Percentiles rank a stretch among this genome's conserved stretches.
These are phyloP conservation scores for Plasmodium cynomolgi DNA, from an alignment of 169 alveolate species.

Conservation along the genomic window DNA sequence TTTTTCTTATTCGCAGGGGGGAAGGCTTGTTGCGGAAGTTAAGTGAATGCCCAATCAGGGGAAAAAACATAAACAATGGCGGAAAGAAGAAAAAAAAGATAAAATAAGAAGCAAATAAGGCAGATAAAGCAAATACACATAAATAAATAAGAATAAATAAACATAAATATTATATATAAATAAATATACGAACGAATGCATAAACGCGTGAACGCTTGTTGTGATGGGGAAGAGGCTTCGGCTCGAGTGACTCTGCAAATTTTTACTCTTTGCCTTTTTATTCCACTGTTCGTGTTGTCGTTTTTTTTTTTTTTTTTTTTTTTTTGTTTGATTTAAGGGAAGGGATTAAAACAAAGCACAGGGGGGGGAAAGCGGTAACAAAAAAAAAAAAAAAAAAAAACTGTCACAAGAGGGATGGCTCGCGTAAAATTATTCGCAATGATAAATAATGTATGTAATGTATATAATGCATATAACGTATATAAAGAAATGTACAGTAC, in stretches of 20 bases:
- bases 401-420: not conserved
- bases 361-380: not conserved
- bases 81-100: not conserved
- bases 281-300: not conserved
- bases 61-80: not conserved
- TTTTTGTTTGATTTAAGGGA: not conserved
- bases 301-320: no score
- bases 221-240: not conserved
- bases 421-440: not conserved
- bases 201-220: not conserved
- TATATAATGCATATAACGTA: not conserved
- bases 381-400: no score
- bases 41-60: not conserved
- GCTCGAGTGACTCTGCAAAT: not conserved
- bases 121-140: not conserved
- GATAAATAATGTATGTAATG: not conserved
- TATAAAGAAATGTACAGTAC: not conserved
- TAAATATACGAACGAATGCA: not conserved
- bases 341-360: not conserved
- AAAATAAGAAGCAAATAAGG: not conserved
- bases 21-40: not conserved
- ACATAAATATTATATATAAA: not conserved
- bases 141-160: not conserved
- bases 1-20: not conserved
- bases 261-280: not conserved